A percentile compares a stretch with the other conserved stretches of the same genome.
Conservation (phyloP, 202 grass and related monocot genomes). For the Elaeis oleifera region DNA sequence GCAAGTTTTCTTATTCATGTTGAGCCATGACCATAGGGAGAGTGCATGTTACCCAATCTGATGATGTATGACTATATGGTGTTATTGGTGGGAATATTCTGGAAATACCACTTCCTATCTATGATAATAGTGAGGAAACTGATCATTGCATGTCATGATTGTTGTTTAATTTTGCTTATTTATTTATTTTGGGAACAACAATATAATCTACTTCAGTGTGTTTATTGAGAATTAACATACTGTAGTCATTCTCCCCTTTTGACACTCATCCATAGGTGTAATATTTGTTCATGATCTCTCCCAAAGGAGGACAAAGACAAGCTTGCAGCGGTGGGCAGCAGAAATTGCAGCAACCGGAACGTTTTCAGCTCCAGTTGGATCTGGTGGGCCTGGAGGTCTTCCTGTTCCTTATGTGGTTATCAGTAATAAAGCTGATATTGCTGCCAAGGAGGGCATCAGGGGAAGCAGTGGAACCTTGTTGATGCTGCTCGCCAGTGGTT, state of each 20-base stretch:
- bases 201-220: no score
- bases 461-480: constrained; percentile 94
- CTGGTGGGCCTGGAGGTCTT: constrained; percentile 81
- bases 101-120: no score
- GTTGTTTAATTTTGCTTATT: no score
- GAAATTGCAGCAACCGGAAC: constrained; percentile 69
- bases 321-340: constrained; percentile 75
- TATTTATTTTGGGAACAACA: no score
- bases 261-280: constrained; percentile 64
- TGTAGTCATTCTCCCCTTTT: constrained; percentile 16
- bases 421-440: constrained; percentile 86
- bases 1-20: no score
- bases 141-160: no score
- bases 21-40: no score
- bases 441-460: constrained; percentile 62
- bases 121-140: no score
- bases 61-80: no score
- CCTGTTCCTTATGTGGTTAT: constrained; percentile 94
- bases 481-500: constrained; percentile 93
- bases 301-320: constrained; percentile 83
- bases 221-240: constrained; percentile 1
- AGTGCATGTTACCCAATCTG: no score
- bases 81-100: no score
- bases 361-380: constrained; percentile 75
- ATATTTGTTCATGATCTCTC: constrained; percentile 93